Evolutionary conservation across 352 stramenopile species (phyloP).

Genomic region (Peronosclerospora sorghi): DNA sequence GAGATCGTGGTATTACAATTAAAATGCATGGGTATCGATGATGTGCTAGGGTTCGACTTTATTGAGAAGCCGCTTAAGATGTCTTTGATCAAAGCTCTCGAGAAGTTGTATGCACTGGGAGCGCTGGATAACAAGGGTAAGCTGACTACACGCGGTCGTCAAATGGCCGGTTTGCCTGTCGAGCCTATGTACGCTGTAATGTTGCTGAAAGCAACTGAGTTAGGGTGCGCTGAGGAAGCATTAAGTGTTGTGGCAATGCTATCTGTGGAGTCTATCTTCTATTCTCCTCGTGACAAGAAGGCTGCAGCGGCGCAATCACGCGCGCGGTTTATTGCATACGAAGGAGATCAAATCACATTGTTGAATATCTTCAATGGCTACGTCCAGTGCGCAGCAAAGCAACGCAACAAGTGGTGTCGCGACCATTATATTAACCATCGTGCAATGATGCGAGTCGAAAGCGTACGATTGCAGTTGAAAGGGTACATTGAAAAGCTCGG

Average conservation of each 20-base stretch:
- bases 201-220: conserved; percentile 67
- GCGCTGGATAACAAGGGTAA: conserved; percentile 52
- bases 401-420: conserved; percentile 79
- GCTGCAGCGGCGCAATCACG: conserved; percentile 68
- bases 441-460: conserved; percentile 79
- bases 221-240: conserved; percentile 73
- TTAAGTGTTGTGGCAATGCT: conserved; percentile 85
- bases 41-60: conserved; percentile 83
- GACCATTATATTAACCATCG: conserved; percentile 83
- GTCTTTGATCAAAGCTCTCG: conserved; percentile 68
- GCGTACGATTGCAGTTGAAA: conserved; percentile 55
- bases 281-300: conserved; percentile 77
- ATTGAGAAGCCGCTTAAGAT: conserved; percentile 76
- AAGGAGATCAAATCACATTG: conserved; percentile 80
- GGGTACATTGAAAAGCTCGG: conserved; percentile 65
- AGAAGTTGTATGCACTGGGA: conserved; percentile 72
- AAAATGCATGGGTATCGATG: conserved; percentile 79
- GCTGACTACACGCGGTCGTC: conserved; percentile 57
- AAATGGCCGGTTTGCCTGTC: conserved; percentile 81
- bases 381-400: conserved; percentile 53
- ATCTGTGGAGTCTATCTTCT: conserved; percentile 85
- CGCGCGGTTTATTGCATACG: conserved; percentile 64
- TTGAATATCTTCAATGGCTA: conserved; percentile 79
- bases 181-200: conserved; percentile 86
- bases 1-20: conserved; percentile 77